Evolutionary conservation across 2,329 filamentous ascomycete genomes (phyloP), one percentile per base, ranked within the genome.

Genomic region (Trichophyton mentagrophytes): DNA sequence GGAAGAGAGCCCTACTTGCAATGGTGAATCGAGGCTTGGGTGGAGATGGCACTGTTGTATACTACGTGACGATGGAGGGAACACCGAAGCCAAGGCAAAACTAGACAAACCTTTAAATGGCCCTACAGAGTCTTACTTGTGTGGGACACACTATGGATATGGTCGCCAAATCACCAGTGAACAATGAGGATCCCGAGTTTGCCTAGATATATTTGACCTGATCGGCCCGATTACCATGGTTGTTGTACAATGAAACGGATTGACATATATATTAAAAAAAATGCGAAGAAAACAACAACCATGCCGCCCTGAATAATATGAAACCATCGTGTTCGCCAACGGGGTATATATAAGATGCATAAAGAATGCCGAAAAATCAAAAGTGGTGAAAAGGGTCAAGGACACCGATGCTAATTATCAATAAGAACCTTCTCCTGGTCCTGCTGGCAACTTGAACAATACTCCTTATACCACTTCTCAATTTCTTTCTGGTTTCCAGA

Each of bases 41-140:
- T 36, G 76, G 76, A 6, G 83, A 86, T 68, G 83, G 83, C 47
- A 86, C 84, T 0, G 77, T 85, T 33, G 81, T 84, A 42, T 86
- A 85, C 69, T 86, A 86, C 68, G 78, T 86, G 64, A 76, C 85
- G 57, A 82, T 85, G 66, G 83, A 85, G 68, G 83, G 83, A 3
- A 77, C 82, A 59, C 81, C 85, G 30, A 86, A 86, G 72, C 83
- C 83, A 11, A 74, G 83, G 64, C 83, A 85, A 70, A 85, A 86
- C 70, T 85, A 42, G 33, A 17, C 4, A n/a, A 53, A 49, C 8
- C 3, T 1, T 53, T 17, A 4, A 53, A 30, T 13, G 9, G 30
- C 22, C 6, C 13, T 30, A 55, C 27, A 20, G 33, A n/a, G n/a
- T 33, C 20, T 13, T 27, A 1, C 13, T 51, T 27, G 11, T 15